Base-by-base conservation (phyloP, 768 basidiomycete species). In the Tephrocybe sp. region DNA sequence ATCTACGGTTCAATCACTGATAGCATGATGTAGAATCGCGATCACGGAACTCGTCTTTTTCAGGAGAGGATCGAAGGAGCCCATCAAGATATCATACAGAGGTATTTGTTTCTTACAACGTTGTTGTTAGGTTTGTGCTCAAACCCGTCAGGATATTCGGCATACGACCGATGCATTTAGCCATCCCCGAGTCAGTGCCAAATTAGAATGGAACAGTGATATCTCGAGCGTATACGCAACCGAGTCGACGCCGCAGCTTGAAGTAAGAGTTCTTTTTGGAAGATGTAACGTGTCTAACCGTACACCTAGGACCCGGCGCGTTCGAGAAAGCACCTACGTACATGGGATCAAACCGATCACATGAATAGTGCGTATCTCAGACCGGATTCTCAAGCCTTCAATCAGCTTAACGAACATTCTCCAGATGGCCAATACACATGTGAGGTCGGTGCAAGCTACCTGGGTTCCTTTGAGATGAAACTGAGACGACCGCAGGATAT, bases 251-350 rank as follows among this genome's bases (percentile, higher is more conserved):
- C 56, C 70, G 40, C 77, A 78, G 53, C 65, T 78, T 33, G 77
- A 78, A 64, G 77, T 78, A 55, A 49, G 72, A 9, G 22, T 34
- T 42, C 26, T 38, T 45, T 40, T 22, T 22, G n/a, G 6, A 19
- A 49, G 19, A 42, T n/a, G 32, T 31, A 36, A 39, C 48, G 35
- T 50, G 26, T 48, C 45, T 52, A 14, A 57, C 32, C 19, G 14
- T 30, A 33, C 42, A 43, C 38, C 39, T 48, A 79, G 73, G 74
- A 76, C 59, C 71, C 69, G 52, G 59, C 60, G 35, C 66, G 74
- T 45, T 63, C 67, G 49, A 72, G 83, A 67, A 85, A 85, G 62
- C 83, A 84, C 67, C 71, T 76, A 58, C 74, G 84, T 60, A 78
- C 70, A 52, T 86, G 84, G 84, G 84, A 84, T 54, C 79, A 76